Evolutionary conservation across 768 basidiomycete genomes (phyloP).

Genomic region (Russula earlei): DNA sequence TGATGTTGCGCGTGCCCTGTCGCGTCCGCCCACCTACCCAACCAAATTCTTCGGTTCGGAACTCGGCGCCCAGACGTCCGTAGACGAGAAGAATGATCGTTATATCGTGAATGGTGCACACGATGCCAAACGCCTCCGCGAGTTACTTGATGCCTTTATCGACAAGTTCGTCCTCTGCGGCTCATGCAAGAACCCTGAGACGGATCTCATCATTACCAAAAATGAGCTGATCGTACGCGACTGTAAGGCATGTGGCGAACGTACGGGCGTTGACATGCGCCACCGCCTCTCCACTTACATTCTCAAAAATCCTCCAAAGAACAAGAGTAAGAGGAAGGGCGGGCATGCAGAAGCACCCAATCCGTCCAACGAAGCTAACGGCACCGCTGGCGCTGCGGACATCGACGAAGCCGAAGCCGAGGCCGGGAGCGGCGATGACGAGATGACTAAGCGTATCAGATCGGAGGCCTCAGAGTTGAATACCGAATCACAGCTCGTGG

Average conservation of each 20-base stretch:
- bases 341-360: conserved; percentile 41
- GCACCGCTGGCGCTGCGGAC: conserved; percentile 31
- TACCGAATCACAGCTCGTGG: conserved; percentile 45
- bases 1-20: conserved; percentile 91
- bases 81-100: conserved; percentile 93
- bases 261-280: conserved; percentile 88
- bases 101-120: conserved; percentile 99
- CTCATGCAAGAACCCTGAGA: conserved; percentile 98
- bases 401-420: conserved; percentile 34
- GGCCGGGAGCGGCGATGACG: conserved; percentile 69
- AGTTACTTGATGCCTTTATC: conserved; percentile 94
- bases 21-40: conserved; percentile 89
- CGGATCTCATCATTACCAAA: conserved; percentile 87
- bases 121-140: conserved; percentile 81
- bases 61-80: conserved; percentile 93
- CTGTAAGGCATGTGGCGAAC: conserved; percentile 97
- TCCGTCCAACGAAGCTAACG: conserved; percentile 32
- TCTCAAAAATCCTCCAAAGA: conserved; percentile 93
- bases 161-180: conserved; percentile 97
- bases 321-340: conserved; percentile 61
- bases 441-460: conserved; percentile 83
- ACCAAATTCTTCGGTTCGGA: conserved; percentile 99
- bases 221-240: conserved; percentile 85
- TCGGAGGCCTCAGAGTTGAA: conserved; percentile 77
- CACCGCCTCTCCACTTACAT: conserved; percentile 97